Evolutionary conservation across 2,329 filamentous ascomycete species (phyloP).

Genomic region (Diaporthe sp.): DNA sequence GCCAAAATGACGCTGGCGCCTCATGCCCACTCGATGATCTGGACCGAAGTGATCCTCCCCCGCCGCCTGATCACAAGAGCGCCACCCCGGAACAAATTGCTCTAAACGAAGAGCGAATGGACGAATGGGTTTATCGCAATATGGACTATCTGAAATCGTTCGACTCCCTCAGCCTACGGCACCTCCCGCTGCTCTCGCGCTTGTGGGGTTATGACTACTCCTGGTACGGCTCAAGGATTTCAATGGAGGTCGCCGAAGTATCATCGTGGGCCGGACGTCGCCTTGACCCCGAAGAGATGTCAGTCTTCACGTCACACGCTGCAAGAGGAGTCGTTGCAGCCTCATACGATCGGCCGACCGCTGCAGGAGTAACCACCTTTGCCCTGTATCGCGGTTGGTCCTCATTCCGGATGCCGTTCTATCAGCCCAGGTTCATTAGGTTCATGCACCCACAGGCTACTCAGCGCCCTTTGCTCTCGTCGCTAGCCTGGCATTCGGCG

Average conservation of each 20-base stretch:
- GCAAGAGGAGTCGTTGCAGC: constrained; percentile 15
- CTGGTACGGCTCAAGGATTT: constrained; percentile 4
- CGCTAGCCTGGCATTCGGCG: constrained; percentile 11
- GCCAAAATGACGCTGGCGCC: not conserved
- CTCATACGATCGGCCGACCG: constrained; percentile 30
- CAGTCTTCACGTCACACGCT: constrained; percentile 3
- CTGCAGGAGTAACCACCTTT: constrained; percentile 14
- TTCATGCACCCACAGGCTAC: constrained; percentile 23
- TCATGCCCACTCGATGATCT: not conserved
- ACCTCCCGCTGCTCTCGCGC: constrained; percentile 23
- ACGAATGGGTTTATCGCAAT: not conserved
- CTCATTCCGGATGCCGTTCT: constrained; percentile 31
- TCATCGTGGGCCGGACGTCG: constrained; percentile 19
- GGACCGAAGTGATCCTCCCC: constrained; percentile 1
- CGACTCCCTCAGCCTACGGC: not conserved
- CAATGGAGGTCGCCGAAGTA: not conserved
- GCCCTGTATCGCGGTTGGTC: constrained; percentile 15
- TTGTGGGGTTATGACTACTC: constrained; percentile 15
- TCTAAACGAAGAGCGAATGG: not conserved
- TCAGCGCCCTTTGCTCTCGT: constrained; percentile 2
- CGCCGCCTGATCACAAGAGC: not conserved
- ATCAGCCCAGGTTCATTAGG: constrained; percentile 22
- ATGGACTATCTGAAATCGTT: not conserved
- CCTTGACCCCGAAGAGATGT: constrained; percentile 16
- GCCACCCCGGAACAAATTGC: not conserved